A percentile compares a stretch with the other conserved stretches of the same genome.
Conservation (phyloP, 495 filamentous ascomycete genomes). For the Hyaloscypha bicolor region DNA sequence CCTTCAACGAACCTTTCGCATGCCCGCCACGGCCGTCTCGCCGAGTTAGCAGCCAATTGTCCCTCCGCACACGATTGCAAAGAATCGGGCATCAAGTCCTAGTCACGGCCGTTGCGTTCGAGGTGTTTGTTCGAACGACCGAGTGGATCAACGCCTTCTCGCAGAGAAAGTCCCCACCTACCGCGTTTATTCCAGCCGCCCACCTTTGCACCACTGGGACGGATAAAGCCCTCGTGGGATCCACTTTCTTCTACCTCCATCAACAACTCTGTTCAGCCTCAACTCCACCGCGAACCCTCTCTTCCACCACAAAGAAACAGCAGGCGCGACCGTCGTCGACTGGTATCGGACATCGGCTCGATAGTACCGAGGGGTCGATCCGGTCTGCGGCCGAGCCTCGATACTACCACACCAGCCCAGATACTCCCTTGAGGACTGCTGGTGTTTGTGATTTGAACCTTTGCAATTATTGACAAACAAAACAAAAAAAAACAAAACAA, state of each 20-base stretch:
- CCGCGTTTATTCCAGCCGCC: conserved; percentile 1
- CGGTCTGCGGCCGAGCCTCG: neutral
- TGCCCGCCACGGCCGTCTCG: neutral
- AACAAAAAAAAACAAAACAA: neutral
- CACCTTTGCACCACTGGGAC: conserved; percentile 17
- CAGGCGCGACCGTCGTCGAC: neutral
- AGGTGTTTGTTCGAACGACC: neutral
- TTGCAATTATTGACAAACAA: neutral
- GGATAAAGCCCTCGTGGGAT: conserved; percentile 31
- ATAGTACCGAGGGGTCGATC: neutral
- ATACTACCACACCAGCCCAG: neutral
- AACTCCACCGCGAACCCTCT: conserved; percentile 8
- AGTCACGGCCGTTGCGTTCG: neutral
- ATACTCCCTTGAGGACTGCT: neutral
- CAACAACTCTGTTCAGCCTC: conserved; percentile 31
- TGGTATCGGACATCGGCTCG: neutral
- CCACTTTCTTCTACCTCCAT: conserved; percentile 27
- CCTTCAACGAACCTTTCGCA: neutral
- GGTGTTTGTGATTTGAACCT: neutral
- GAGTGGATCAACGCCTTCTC: neutral
- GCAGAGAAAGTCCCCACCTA: neutral
- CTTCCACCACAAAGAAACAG: no score
- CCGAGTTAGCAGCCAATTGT: neutral
- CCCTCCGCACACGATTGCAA: neutral
- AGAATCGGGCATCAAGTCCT: neutral